phyloP scores from a whole-genome alignment of 2,329 filamentous ascomycete species.

The Fusarium nematophilum region DNA sequence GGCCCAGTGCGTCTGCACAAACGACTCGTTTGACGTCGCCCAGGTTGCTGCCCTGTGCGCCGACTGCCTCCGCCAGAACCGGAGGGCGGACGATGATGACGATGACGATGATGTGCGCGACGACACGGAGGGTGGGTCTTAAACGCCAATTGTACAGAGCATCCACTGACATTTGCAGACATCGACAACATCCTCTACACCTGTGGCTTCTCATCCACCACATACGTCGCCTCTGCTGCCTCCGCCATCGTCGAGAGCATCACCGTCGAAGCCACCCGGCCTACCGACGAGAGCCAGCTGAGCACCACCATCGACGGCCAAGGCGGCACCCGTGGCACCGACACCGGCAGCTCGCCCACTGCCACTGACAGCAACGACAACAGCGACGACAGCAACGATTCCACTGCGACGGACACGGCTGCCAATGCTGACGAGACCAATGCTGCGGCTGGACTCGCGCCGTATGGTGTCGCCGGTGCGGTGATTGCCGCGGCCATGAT shows the following conservation, averaged over 20 bases:
- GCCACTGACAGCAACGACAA: constrained; percentile 8
- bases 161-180: constrained; percentile 38
- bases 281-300: constrained; percentile 49
- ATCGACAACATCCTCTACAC: constrained; percentile 50
- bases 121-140: constrained; percentile 38
- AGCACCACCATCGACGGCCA: constrained; percentile 49
- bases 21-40: constrained; percentile 54
- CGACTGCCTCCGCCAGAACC: constrained; percentile 52
- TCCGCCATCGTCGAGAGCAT: constrained; percentile 44
- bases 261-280: constrained; percentile 47
- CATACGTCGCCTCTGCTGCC: constrained; percentile 44
- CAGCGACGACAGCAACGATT: constrained; percentile 4
- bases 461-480: constrained; percentile 29
- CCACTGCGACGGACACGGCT: constrained; percentile 22
- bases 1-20: constrained; percentile 55
- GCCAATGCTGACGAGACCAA: constrained; percentile 29
- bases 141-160: fast-evolving
- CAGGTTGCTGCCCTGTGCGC: constrained; percentile 51
- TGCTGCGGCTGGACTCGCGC: constrained; percentile 29
- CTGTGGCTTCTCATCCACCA: constrained; percentile 50
- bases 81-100: constrained; percentile 30
- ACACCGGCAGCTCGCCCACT: constrained; percentile 14
- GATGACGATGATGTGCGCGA: constrained; percentile 33
- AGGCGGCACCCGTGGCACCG: constrained; percentile 18
- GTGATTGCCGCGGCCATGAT: constrained; percentile 35